Evolutionary conservation across 371 early-diverging fungal species (phyloP).

Genomic region (Blakeslea trispora): DNA sequence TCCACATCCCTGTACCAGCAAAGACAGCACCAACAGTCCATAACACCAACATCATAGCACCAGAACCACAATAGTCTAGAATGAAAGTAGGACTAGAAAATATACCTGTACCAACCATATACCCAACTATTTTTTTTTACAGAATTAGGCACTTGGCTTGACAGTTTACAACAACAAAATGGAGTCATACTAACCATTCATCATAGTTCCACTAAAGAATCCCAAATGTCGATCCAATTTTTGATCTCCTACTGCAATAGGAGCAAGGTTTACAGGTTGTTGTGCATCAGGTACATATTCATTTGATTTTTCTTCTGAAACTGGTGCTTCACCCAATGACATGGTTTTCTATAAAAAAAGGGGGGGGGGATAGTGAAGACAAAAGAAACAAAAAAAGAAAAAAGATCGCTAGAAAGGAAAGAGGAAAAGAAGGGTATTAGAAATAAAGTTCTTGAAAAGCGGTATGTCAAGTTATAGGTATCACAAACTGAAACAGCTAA

Average conservation of each 20-base stretch:
- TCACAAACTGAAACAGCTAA: no score
- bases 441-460: no score
- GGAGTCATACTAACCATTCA: conserved; percentile 19
- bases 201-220: conserved; percentile 29
- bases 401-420: no score
- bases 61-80: conserved; percentile 30
- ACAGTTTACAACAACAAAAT: background rate
- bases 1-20: conserved; percentile 29
- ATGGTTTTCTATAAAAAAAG: no score
- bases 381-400: no score
- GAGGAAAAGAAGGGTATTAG: no score
- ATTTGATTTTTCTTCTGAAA: no score
- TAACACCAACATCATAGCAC: conserved; percentile 38
- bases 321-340: no score
- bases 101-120: conserved; percentile 40
- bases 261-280: conserved; percentile 20
- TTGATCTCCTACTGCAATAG: conserved; percentile 31
- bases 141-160: background rate
- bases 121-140: conserved; percentile 22
- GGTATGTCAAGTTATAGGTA: no score
- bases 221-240: conserved; percentile 26
- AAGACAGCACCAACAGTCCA: conserved; percentile 36
- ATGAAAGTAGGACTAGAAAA: conserved; percentile 36
- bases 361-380: no score
- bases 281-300: background rate